phyloP scores from a whole-genome alignment of 2,329 filamentous ascomycete species.

The Colletotrichum truncatum region DNA sequence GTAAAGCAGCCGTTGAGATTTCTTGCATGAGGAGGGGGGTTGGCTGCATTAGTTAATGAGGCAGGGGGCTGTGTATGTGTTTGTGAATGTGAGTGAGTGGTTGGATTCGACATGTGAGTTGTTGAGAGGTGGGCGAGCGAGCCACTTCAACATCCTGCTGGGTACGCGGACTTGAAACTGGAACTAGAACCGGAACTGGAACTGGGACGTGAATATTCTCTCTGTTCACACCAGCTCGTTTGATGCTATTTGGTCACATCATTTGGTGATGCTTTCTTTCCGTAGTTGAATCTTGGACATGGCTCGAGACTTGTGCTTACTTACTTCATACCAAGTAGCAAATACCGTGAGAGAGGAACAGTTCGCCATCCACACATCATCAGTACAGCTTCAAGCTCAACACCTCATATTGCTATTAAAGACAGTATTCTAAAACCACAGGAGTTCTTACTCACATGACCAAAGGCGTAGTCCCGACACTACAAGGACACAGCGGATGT shows the following conservation, averaged over 20 bases:
- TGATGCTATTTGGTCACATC: too few relatives aligned
- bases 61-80: too few relatives aligned
- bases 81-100: background rate
- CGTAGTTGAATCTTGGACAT: background rate
- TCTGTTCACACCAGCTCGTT: too few relatives aligned
- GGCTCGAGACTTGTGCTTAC: background rate
- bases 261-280: too few relatives aligned
- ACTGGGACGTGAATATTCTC: background rate
- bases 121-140: constrained; percentile 6
- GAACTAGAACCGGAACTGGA: too few relatives aligned
- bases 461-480: background rate
- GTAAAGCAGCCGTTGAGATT: constrained; percentile 4
- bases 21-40: background rate
- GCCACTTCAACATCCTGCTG: too few relatives aligned
- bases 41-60: constrained; percentile 12
- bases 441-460: background rate
- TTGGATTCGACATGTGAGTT: background rate
- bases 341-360: background rate
- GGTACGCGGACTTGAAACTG: too few relatives aligned
- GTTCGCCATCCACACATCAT: background rate
- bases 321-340: too few relatives aligned
- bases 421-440: background rate
- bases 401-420: constrained; percentile 12
- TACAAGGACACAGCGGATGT: background rate
- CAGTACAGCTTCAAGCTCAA: background rate